Evolutionary conservation across 2,329 filamentous ascomycete genomes (phyloP), one percentile per base, ranked within the genome.

Genomic region (Iodosphaeria phyllophila): DNA sequence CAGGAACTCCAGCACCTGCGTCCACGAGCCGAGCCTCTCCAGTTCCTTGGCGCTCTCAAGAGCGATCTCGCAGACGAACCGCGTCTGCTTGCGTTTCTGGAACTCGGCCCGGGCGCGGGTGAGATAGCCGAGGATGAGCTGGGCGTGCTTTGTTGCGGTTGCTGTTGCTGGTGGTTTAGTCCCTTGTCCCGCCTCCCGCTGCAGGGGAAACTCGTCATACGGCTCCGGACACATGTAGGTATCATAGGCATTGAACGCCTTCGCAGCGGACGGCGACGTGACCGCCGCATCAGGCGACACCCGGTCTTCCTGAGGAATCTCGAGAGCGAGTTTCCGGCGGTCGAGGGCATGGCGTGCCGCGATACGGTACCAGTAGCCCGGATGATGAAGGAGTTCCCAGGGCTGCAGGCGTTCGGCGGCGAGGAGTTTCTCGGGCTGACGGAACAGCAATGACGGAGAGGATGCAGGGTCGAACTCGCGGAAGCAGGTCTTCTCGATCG

Each of bases 171-270:
- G n/a, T n/a, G n/a, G n/a, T n/a, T n/a, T n/a, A n/a, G n/a, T n/a
- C 0, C 64, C 63, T 5, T 43, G 34, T 4, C 58, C 56, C n/a
- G n/a, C n/a, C n/a, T n/a, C n/a, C n/a, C n/a, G n/a, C 12, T 49
- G 42, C 9, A 70, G 34, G 0, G 68, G 65, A 24, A 56, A 57
- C 36, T 74, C 69, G 32, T 70, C 54, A 31, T 69, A 54, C 2
- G 71, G 70, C 19, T 67, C 59, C 8, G 66, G 68, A 28, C 69
- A 74, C 50, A 76, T 58, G 42, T 74, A 76, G 2, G 63, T 68
- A 39, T 76, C 71, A 32, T 74, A 73, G 2, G 30, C 17, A 21
- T 53, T 52, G 32, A 68, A 68, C 1, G 58, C 53, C 25, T 60
- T 64, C 35, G 52, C 56, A 7, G 56, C 52, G 6, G 54, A 47